A percentile compares a stretch with the other conserved stretches of the same genome.
phyloP scores from a whole-genome alignment of 2,329 filamentous ascomycete species.

The Cladosporium austrohemisphaericum region DNA sequence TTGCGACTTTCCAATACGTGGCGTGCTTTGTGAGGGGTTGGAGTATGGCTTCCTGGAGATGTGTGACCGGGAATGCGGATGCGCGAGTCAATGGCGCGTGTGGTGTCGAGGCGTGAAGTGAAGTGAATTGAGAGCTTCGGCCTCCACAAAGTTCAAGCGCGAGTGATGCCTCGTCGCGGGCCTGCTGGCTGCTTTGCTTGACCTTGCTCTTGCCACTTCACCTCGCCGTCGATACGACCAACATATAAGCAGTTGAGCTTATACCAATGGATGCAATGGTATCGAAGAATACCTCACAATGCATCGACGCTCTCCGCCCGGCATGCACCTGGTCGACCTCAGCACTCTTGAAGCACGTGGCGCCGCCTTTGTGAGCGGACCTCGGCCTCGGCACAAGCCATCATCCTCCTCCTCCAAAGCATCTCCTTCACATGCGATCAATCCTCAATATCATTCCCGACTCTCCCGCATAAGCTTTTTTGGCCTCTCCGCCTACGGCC shows the following conservation, averaged over 20 bases:
- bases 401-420: too few species aligned
- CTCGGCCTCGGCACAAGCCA: conserved; percentile 2
- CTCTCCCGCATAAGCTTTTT: conserved; percentile 1
- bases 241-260: too few species aligned
- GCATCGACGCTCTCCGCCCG: neutral
- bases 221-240: too few species aligned
- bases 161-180: too few species aligned
- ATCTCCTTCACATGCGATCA: neutral
- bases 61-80: neutral
- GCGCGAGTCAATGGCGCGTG: neutral
- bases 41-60: neutral
- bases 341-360: conserved; percentile 6
- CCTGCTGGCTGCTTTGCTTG: too few species aligned
- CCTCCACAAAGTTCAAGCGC: neutral
- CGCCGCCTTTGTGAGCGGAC: neutral
- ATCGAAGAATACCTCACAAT: too few species aligned
- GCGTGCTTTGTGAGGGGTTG: neutral
- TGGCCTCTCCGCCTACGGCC: conserved; percentile 14
- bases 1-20: neutral
- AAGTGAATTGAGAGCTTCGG: too few species aligned
- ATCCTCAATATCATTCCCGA: conserved; percentile 3
- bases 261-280: too few species aligned
- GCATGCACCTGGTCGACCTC: neutral
- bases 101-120: neutral
- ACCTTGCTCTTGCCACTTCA: too few species aligned